Percentiles rank a stretch among this genome's conserved stretches.
Evolutionary conservation across 1,139 yeast genomes (phyloP).

Genomic region (Candida buenavistaensis): DNA sequence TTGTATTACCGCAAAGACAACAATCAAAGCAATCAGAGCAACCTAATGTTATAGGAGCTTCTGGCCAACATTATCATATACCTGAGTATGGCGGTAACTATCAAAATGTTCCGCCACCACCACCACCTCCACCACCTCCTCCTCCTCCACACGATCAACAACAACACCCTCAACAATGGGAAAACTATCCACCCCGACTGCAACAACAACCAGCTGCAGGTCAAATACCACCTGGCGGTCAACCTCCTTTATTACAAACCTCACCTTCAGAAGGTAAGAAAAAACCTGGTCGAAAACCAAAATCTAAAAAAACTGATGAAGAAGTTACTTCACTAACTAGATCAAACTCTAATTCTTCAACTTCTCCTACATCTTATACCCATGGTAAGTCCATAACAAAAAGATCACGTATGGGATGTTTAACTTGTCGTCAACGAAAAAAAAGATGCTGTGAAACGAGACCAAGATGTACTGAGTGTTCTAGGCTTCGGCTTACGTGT

Average conservation of each 20-base stretch:
- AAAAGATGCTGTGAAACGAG: constrained; percentile 46
- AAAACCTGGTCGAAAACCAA: constrained; percentile 11
- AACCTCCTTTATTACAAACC: too few species aligned
- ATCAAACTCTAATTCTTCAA: not conserved
- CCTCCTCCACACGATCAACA: constrained; percentile 3
- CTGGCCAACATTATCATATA: constrained; percentile 7
- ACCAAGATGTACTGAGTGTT: constrained; percentile 46
- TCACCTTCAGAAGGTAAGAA: constrained; percentile 6
- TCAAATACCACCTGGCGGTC: too few species aligned
- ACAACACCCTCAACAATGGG: constrained; percentile 8
- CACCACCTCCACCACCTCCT: not conserved
- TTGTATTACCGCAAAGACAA: constrained; percentile 7
- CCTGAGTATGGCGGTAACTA: not conserved
- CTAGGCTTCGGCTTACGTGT: constrained; percentile 40
- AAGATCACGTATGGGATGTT: constrained; percentile 47
- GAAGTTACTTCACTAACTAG: not conserved
- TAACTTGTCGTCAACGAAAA: constrained; percentile 47
- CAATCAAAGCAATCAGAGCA: constrained; percentile 6
- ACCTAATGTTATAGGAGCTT: constrained; percentile 5
- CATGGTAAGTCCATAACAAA: constrained; percentile 23
- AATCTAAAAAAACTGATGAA: constrained; percentile 2
- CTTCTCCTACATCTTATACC: not conserved
- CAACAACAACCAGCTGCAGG: constrained; percentile 1
- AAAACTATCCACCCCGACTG: constrained; percentile 5
- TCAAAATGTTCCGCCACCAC: not conserved